Evolutionary conservation across 2,329 filamentous ascomycete genomes (phyloP), one percentile per base, ranked within the genome.

Genomic region (Fusarium denticulatum): DNA sequence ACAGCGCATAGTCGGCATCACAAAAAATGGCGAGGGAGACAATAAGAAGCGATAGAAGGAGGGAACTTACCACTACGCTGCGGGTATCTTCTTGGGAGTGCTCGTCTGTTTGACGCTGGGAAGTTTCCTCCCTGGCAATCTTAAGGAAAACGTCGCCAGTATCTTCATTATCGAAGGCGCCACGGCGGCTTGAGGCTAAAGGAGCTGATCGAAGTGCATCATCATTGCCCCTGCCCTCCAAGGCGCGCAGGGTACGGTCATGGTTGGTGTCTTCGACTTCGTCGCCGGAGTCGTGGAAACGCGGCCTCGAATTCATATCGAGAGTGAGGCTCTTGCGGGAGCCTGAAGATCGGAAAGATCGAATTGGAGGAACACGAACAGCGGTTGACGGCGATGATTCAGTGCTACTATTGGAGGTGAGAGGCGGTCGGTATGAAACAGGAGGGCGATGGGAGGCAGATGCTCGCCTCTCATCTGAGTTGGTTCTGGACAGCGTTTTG

Each of bases 141-240:
- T 84, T 86, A 67, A 91, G 84, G 71, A 90, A 91, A 45, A 90
- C 82, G 71, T 91, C 89, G 43, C 87, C 87, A 7, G 85, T 88
- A 71, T 89, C 88, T 60, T 90, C 88, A 46, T 80, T 82, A 57
- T 87, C 78, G 15, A 75, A 64, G 76, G 78, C 50, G 76, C 81
- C 70, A 75, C 80, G 73, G 71, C 80, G 55, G 20, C 80, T 81
- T 3, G 84, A 83, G 65, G 84, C 80, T 26, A 83, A 82, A 12
- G 83, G 82, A n/a, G 84, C 83, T 73, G 82, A 81, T 32, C 83
- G 82, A 53, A 79, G 74, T 55, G 64, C 71, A 28, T 79, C 74
- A 32, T 77, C 71, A 52, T 75, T 75, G 9, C 69, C 64, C 64
- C 77, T 77, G 42, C 86, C 87, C 72, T 90, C 88, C 30, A 89